Base-by-base conservation (phyloP, 1,284 basidiomycete species). In the Sporisorium reilianum region DNA sequence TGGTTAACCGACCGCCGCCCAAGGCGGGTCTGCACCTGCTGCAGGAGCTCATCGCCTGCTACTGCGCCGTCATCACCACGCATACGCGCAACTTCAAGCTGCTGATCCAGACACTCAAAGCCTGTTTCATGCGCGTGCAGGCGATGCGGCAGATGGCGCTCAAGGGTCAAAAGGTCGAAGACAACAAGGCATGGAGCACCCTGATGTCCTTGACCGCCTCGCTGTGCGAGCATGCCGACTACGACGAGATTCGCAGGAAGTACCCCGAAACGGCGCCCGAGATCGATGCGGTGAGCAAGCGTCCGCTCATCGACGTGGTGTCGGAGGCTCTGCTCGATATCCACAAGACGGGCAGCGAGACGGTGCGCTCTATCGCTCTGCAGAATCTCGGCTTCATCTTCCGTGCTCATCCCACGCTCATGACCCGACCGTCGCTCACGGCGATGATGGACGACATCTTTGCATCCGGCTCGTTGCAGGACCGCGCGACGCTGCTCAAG, bases 391-490 rank as follows among this genome's bases (percentile, higher is more conserved):
- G 86, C 9, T 96, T 93, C 83, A 85, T 99, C 5, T 98, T 95
- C 86, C 91, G 93, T n/a, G 90, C 94, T 7, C 91, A 95, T 75
- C 95, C 96, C 1, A 91, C 90, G 0, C 86, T 97, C 64, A 94
- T 98, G 90, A 92, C 92, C 0, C 86, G 90, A 61, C 89, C 91
- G 7, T 87, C 88, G 12, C 93, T 94, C 0, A 89, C 91, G 0
- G 86, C 86, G n/a, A 91, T 97, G 84, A 95, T 99, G 93, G 92
- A 95, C 81, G 87, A 87, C 2, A 92, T 97, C 46, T 95, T 98
- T 78, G 84, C 87, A 0, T 90, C 91, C 0, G 84, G 88, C 0
- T 90, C 92, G 61, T 88, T 90, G 71, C 92, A 94, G 50, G 89
- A 89, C 23, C 90, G 89, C 45, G 90, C 90, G 16, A 89, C 91